A percentile compares a stretch with the other conserved stretches of the same genome.
Evolutionary conservation across 768 basidiomycete species (phyloP).

Genomic region (Tricholoma hemisulphureum): DNA sequence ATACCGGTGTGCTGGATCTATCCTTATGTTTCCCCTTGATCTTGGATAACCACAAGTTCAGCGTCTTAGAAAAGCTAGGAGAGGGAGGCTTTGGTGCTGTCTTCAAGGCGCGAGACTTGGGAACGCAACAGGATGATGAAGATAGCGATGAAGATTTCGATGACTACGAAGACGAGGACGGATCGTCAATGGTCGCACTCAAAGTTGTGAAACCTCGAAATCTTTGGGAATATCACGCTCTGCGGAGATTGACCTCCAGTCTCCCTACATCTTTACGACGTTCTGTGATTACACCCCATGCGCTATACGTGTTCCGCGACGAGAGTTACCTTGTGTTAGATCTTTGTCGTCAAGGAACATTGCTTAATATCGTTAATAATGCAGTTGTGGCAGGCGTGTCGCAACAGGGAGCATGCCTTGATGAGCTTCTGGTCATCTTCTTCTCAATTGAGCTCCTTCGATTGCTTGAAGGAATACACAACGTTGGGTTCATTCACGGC

Average conservation of each 20-base stretch:
- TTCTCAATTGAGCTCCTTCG: conserved; percentile 90
- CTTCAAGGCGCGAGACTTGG: conserved; percentile 74
- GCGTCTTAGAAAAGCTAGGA: conserved; percentile 83
- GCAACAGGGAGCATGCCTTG: conserved; percentile 78
- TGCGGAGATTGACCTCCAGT: conserved; percentile 70
- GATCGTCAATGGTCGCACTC: conserved; percentile 67
- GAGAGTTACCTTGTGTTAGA: conserved; percentile 91
- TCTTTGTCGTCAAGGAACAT: conserved; percentile 85
- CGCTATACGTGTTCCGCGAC: conserved; percentile 80
- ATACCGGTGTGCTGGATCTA: conserved; percentile 32
- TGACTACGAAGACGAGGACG: conserved; percentile 55
- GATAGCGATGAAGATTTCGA: conserved; percentile 55
- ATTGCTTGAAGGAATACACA: conserved; percentile 79
- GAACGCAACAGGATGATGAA: conserved; percentile 46
- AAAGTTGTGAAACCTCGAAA: conserved; percentile 90
- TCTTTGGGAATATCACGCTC: conserved; percentile 89
- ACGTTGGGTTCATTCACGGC: conserved; percentile 87
- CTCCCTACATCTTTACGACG: conserved; percentile 57
- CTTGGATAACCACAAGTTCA: conserved; percentile 64
- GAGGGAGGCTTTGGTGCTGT: conserved; percentile 97
- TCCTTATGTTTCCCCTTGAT: conserved; percentile 50
- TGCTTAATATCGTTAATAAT: conserved; percentile 89
- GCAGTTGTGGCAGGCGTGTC: conserved; percentile 73
- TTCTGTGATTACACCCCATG: conserved; percentile 75
- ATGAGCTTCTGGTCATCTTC: conserved; percentile 93